These are phyloP conservation scores for Letharia columbiana DNA, from an alignment of 495 filamentous ascomycete genomes.

Conservation along the genomic window DNA sequence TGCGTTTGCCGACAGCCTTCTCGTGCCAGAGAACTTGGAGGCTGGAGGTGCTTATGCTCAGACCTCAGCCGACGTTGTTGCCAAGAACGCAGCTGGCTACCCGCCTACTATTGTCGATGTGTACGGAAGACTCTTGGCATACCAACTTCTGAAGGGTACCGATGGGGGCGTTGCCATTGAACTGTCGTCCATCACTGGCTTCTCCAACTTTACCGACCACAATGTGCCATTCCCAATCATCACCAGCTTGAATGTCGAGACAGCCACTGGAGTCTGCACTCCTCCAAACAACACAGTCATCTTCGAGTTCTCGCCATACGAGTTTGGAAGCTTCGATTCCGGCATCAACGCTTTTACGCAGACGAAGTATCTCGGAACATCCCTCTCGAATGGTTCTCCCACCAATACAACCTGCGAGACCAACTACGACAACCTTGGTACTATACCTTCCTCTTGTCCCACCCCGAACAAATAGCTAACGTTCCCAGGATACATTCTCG, in stretches of 20 bases:
- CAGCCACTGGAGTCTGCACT: slow-evolving; percentile 29
- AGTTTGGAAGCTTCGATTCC: slow-evolving; percentile 40
- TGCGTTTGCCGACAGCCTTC: slow-evolving; percentile 30
- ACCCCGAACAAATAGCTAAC: background rate
- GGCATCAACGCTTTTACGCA: slow-evolving; percentile 36
- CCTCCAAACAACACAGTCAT: slow-evolving; percentile 31
- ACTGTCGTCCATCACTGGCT: slow-evolving; percentile 29
- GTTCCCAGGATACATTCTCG: slow-evolving; percentile 33
- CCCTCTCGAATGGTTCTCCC: slow-evolving; percentile 30
- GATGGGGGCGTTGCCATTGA: slow-evolving; percentile 33
- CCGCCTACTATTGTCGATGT: slow-evolving; percentile 36
- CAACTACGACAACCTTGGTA: slow-evolving; percentile 43
- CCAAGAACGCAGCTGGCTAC: slow-evolving; percentile 36
- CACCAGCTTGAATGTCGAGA: slow-evolving; percentile 29
- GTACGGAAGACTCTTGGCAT: slow-evolving; percentile 36
- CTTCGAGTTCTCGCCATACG: slow-evolving; percentile 42
- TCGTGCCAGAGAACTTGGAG: slow-evolving; percentile 24
- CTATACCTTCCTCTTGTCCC: background rate
- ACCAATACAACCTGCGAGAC: slow-evolving; percentile 31
- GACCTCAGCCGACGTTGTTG: slow-evolving; percentile 30
- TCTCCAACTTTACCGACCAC: slow-evolving; percentile 32
- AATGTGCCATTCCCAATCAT: slow-evolving; percentile 41
- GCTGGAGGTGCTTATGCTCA: slow-evolving; percentile 24
- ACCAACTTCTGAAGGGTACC: slow-evolving; percentile 33
- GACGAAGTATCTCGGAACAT: slow-evolving; percentile 38